Percentiles rank a stretch among this genome's conserved stretches.
phyloP scores from a whole-genome alignment of 2,329 filamentous ascomycete species.

The Paramyrothecium sp. region DNA sequence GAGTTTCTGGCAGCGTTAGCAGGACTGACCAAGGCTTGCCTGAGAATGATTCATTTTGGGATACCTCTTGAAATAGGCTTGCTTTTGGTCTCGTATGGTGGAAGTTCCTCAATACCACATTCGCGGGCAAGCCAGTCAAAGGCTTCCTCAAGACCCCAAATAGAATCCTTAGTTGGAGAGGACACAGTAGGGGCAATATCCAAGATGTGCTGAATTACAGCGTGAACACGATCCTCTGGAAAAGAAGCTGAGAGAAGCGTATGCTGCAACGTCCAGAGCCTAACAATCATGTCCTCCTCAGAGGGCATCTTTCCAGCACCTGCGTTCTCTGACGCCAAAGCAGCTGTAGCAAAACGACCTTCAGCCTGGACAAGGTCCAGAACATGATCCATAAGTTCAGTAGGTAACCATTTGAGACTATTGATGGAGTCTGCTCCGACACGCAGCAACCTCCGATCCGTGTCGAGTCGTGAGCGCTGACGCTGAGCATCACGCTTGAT shows the following conservation, averaged over 20 bases:
- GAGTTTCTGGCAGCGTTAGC: constrained; percentile 36
- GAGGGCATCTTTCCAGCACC: constrained; percentile 51
- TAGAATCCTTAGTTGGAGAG: constrained; percentile 57
- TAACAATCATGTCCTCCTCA: constrained; percentile 77
- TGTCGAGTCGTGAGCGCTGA: constrained; percentile 76
- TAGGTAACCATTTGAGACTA: constrained; percentile 75
- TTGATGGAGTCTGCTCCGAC: constrained; percentile 73
- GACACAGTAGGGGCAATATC: constrained; percentile 64
- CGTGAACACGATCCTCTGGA: constrained; percentile 57
- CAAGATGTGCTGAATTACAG: constrained; percentile 65
- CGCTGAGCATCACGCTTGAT: constrained; percentile 76
- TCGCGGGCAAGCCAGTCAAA: constrained; percentile 88
- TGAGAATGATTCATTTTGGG: background rate
- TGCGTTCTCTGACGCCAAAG: constrained; percentile 42
- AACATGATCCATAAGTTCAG: constrained; percentile 75
- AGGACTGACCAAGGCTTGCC: constrained; percentile 12
- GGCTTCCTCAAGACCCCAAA: constrained; percentile 86
- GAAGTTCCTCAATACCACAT: constrained; percentile 66
- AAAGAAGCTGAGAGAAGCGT: constrained; percentile 71
- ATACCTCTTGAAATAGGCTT: constrained; percentile 36
- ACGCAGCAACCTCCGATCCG: constrained; percentile 79
- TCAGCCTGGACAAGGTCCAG: constrained; percentile 71
- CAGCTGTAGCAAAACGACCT: constrained; percentile 54
- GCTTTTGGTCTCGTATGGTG: constrained; percentile 59
- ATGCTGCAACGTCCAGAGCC: constrained; percentile 81